phyloP scores from a whole-genome alignment of 2,329 filamentous ascomycete species.

The Fusarium transvaalense region DNA sequence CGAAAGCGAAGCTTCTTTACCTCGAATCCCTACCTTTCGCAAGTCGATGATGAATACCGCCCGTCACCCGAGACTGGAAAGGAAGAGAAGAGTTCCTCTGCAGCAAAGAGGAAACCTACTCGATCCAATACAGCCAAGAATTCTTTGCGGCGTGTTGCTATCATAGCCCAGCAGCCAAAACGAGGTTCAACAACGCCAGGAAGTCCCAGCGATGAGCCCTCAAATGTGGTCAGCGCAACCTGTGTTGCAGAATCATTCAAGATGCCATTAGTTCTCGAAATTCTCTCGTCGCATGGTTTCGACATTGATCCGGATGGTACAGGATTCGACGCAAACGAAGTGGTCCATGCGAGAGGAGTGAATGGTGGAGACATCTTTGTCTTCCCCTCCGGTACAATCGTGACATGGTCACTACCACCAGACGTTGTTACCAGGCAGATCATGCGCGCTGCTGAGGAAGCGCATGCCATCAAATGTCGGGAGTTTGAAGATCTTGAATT shows the following conservation, averaged over 20 bases:
- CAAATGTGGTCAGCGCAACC: slow-evolving; percentile 67
- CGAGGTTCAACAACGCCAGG: slow-evolving; percentile 46
- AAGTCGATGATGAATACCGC: slow-evolving; percentile 53
- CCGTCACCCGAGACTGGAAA: slow-evolving; percentile 34
- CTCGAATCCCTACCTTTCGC: slow-evolving; percentile 68
- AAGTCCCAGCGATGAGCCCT: slow-evolving; percentile 52
- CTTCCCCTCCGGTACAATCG: slow-evolving; percentile 93
- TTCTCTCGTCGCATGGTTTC: slow-evolving; percentile 70
- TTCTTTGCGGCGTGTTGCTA: slow-evolving; percentile 85
- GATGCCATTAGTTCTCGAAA: slow-evolving; percentile 70
- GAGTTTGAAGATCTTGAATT: slow-evolving; percentile 95
- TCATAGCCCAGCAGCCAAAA: slow-evolving; percentile 79
- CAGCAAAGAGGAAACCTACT: slow-evolving; percentile 61
- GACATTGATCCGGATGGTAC: slow-evolving; percentile 71
- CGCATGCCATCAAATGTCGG: slow-evolving; percentile 74
- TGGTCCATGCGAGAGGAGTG: slow-evolving; percentile 71
- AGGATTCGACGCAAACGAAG: slow-evolving; percentile 71
- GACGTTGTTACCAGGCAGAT: slow-evolving; percentile 81
- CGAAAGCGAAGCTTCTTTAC: slow-evolving; percentile 75
- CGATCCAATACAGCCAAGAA: slow-evolving; percentile 69
- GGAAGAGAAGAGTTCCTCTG: slow-evolving; percentile 36
- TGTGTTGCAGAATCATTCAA: slow-evolving; percentile 74
- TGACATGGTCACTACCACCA: slow-evolving; percentile 89
- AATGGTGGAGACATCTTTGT: slow-evolving; percentile 90
- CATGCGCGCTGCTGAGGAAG: slow-evolving; percentile 79